phyloP scores from a whole-genome alignment of 1,284 basidiomycete genomes.

The Leucoagaricus sp. region DNA sequence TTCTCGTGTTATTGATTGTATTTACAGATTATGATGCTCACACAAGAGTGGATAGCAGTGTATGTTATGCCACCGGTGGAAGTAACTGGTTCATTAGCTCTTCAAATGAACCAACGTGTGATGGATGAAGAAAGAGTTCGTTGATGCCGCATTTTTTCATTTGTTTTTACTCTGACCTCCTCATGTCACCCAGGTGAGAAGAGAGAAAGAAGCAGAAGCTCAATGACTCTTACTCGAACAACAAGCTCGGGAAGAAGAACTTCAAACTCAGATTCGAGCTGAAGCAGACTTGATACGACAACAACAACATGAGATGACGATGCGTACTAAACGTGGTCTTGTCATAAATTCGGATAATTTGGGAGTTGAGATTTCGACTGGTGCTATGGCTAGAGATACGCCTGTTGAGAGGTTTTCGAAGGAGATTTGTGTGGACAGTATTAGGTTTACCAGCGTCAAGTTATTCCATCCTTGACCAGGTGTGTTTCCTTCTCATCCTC shows the following conservation, averaged over 20 bases:
- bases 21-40: constrained; percentile 62
- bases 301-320: constrained; percentile 50
- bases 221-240: constrained; percentile 47
- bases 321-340: no score
- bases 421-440: constrained; percentile 58
- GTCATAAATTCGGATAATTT: no score
- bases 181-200: constrained; percentile 34
- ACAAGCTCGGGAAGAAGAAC: constrained; percentile 47
- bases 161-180: background rate
- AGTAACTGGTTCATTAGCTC: constrained; percentile 65
- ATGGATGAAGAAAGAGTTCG: constrained; percentile 60
- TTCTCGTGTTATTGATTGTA: constrained; percentile 3
- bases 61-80: constrained; percentile 60
- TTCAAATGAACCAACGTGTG: constrained; percentile 72
- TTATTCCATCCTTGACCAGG: constrained; percentile 69
- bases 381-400: constrained; percentile 32
- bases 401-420: constrained; percentile 60
- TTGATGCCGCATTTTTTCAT: background rate
- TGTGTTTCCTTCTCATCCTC: constrained; percentile 30
- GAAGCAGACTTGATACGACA: no score
- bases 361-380: background rate
- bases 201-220: constrained; percentile 51
- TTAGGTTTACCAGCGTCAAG: constrained; percentile 63
- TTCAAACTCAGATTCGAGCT: constrained; percentile 64
- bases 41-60: constrained; percentile 66